Percentiles rank a stretch among this genome's conserved stretches.
Evolutionary conservation across 768 basidiomycete genomes (phyloP).

Genomic region (Cystobasidium tubakii): DNA sequence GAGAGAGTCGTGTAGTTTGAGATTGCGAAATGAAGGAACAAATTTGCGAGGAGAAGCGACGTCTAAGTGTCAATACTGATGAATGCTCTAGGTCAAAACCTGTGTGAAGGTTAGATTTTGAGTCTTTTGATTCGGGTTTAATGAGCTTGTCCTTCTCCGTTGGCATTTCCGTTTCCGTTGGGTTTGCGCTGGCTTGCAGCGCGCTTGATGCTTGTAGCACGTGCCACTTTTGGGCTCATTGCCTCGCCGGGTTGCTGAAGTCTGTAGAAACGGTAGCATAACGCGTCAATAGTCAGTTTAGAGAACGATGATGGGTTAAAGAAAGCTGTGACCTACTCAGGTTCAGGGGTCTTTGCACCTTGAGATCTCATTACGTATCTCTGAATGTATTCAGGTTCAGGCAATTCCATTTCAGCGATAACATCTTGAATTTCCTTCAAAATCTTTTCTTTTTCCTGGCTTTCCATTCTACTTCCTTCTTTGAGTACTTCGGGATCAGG

Average conservation of each 20-base stretch:
- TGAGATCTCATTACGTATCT: neutral
- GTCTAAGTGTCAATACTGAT: too few species aligned
- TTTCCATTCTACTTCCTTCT: neutral
- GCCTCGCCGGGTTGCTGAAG: constrained; percentile 7
- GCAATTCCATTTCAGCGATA: constrained; percentile 25
- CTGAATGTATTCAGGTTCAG: constrained; percentile 33
- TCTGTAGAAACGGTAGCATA: neutral
- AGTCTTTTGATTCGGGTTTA: too few species aligned
- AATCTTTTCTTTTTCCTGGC: constrained; percentile 2
- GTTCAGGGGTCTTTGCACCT: constrained; percentile 32
- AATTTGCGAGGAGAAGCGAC: too few species aligned
- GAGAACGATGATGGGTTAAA: neutral
- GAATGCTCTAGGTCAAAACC: too few species aligned
- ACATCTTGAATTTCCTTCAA: constrained; percentile 14
- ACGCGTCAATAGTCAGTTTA: neutral
- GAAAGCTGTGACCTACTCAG: neutral
- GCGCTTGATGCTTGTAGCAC: constrained; percentile 15
- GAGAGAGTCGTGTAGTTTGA: too few species aligned
- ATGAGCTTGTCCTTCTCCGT: constrained; percentile 5
- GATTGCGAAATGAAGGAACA: too few species aligned
- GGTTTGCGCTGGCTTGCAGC: neutral
- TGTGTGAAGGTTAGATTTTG: too few species aligned
- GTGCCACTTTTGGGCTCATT: constrained; percentile 10
- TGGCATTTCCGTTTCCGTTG: neutral
- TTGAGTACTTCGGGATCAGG: constrained; percentile 27